Conservation (phyloP, 495 filamentous ascomycete genomes). For the Trichocladium antarcticum region DNA sequence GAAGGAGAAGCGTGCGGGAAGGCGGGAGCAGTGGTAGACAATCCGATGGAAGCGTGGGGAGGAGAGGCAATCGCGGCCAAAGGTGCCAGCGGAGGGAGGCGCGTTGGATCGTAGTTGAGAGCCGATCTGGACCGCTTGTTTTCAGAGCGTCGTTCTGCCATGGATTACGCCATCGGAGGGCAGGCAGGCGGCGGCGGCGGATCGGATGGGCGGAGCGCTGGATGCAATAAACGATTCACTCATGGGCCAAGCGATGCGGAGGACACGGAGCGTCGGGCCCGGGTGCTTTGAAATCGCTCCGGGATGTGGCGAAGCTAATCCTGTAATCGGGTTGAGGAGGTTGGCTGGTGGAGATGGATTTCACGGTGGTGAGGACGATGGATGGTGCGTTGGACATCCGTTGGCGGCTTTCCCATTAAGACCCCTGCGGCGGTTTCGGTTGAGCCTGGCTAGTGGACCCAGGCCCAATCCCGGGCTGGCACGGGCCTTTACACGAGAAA, state of each 20-base stretch:
- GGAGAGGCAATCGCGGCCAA: conserved; percentile 15
- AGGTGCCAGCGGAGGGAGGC: conserved; percentile 26
- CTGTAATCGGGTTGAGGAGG: conserved; percentile 4
- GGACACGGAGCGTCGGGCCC: background rate
- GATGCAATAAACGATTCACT: conserved; percentile 6
- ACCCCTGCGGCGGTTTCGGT: background rate
- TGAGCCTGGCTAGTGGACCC: background rate
- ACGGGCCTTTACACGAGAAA: background rate
- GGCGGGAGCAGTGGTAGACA: conserved; percentile 2
- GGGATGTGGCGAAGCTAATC: background rate
- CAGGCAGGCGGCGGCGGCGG: conserved; percentile 24
- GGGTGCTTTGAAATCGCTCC: background rate
- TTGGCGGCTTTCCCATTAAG: background rate
- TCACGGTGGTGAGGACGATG: background rate
- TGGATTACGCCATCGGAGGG: conserved; percentile 44
- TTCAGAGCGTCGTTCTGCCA: conserved; percentile 47
- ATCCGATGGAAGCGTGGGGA: conserved; percentile 1
- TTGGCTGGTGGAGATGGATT: conserved; percentile 1
- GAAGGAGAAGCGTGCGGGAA: conserved; percentile 12
- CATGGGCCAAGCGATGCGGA: conserved; percentile 2
- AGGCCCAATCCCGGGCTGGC: background rate
- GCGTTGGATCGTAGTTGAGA: conserved; percentile 39
- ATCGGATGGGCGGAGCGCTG: conserved; percentile 6
- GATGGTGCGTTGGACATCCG: background rate
- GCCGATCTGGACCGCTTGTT: conserved; percentile 43